A percentile compares a stretch with the other conserved stretches of the same genome.
These are phyloP conservation scores for Sarcodon sp. DNA, from an alignment of 768 basidiomycete species.

Conservation along the genomic window DNA sequence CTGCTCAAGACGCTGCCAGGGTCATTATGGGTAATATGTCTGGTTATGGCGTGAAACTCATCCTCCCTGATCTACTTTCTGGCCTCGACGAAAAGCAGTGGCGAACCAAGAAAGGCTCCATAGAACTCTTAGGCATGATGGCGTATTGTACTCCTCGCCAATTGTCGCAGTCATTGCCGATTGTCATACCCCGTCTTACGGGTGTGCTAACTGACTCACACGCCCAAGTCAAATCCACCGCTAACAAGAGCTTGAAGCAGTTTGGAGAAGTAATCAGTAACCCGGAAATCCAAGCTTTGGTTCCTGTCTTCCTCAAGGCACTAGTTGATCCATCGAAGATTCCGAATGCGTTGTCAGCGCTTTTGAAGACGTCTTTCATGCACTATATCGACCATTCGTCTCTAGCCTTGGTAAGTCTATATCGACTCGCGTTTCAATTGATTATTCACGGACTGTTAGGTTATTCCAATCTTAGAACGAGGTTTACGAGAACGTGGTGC, in stretches of 20 bases:
- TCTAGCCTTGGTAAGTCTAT: slow-evolving; percentile 61
- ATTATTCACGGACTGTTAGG: slow-evolving; percentile 27
- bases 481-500: slow-evolving; percentile 87
- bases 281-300: slow-evolving; percentile 89
- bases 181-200: slow-evolving; percentile 93
- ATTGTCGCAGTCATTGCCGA: slow-evolving; percentile 86
- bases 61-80: slow-evolving; percentile 78
- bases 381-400: slow-evolving; percentile 98
- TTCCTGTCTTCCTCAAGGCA: slow-evolving; percentile 84
- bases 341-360: slow-evolving; percentile 65
- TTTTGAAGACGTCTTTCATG: slow-evolving; percentile 91
- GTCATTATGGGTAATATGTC: slow-evolving; percentile 95
- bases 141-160: slow-evolving; percentile 96
- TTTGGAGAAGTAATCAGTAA: slow-evolving; percentile 98
- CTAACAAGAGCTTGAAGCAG: slow-evolving; percentile 92
- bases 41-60: slow-evolving; percentile 91
- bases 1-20: slow-evolving; percentile 81
- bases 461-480: slow-evolving; percentile 90
- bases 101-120: slow-evolving; percentile 95
- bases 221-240: slow-evolving; percentile 85
- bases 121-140: slow-evolving; percentile 96
- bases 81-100: slow-evolving; percentile 97
- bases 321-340: slow-evolving; percentile 93
- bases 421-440: neutral
- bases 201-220: slow-evolving; percentile 95